These are phyloP conservation scores for Microsporum canis DNA, from an alignment of 2,329 filamentous ascomycete species.

Conservation along the genomic window DNA sequence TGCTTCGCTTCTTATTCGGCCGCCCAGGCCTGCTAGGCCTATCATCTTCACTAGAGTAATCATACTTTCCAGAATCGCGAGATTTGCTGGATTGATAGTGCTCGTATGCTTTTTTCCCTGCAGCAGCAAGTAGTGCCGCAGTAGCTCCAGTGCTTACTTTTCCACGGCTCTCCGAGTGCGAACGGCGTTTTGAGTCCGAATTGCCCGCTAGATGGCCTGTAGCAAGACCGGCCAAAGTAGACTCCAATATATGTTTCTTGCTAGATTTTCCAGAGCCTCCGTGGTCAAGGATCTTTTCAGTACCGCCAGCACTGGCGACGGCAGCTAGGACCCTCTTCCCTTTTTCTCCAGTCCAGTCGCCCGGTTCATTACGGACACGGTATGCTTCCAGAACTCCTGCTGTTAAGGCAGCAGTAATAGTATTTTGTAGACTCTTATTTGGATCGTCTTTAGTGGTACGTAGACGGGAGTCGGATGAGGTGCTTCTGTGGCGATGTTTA, in stretches of 20 bases:
- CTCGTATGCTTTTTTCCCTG: constrained; percentile 38
- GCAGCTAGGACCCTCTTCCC: constrained; percentile 85
- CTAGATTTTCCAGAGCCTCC: constrained; percentile 49
- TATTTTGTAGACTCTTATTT: constrained; percentile 61
- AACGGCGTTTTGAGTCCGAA: constrained; percentile 52
- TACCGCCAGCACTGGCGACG: constrained; percentile 70
- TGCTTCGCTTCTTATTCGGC: constrained; percentile 33
- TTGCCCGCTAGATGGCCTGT: constrained; percentile 80
- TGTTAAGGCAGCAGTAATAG: constrained; percentile 79
- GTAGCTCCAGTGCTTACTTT: constrained; percentile 33
- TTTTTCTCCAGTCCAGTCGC: constrained; percentile 82
- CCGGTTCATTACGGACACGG: constrained; percentile 76
- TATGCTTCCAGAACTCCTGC: constrained; percentile 89
- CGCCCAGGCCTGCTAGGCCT: constrained; percentile 47
- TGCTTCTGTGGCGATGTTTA: constrained; percentile 28
- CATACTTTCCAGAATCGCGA: constrained; percentile 16
- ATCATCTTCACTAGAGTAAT: constrained; percentile 35
- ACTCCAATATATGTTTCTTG: constrained; percentile 73
- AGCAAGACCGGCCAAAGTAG: constrained; percentile 77
- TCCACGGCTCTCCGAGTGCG: constrained; percentile 23
- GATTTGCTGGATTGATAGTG: constrained; percentile 33
- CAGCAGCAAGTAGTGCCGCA: constrained; percentile 34
- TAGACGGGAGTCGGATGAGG: constrained; percentile 33
- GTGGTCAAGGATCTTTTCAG: constrained; percentile 59
- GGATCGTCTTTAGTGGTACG: constrained; percentile 45